Evolutionary conservation across 768 basidiomycete genomes (phyloP).

Genomic region (Inosperma sp.): DNA sequence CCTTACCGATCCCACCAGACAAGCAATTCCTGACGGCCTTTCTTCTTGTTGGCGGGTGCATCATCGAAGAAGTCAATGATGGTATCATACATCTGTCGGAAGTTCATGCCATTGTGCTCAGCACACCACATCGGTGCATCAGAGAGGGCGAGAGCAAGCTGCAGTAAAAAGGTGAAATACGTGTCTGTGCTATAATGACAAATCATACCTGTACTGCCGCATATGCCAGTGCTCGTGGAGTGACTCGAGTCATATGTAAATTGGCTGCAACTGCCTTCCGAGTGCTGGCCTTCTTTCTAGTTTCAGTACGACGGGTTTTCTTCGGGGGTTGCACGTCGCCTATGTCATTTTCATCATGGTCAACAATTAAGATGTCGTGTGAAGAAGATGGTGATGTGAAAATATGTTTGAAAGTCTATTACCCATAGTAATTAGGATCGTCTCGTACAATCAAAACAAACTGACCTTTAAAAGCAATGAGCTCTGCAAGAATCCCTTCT

Average conservation of each 20-base stretch:
- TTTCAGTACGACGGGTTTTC: constrained; percentile 1
- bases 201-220: constrained; percentile 1
- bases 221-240: constrained; percentile 4
- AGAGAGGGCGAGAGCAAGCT: constrained; percentile 9
- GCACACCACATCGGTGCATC: constrained; percentile 4
- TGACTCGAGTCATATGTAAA: constrained; percentile 2
- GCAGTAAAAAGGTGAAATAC: background rate
- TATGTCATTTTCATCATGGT: background rate
- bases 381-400: constrained; percentile 6
- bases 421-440: background rate
- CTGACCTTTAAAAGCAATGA: background rate
- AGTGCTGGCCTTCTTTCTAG: background rate
- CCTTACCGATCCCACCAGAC: constrained; percentile 8
- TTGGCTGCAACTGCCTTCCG: constrained; percentile 6
- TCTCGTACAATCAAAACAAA: background rate
- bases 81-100: constrained; percentile 1
- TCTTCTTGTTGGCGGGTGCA: constrained; percentile 2
- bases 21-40: background rate
- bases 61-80: constrained; percentile 6
- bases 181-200: background rate
- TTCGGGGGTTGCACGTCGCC: background rate
- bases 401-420: constrained; percentile 4
- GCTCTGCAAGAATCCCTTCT: constrained; percentile 9
- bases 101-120: constrained; percentile 6
- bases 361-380: background rate